Evolutionary conservation across 2,329 filamentous ascomycete genomes (phyloP).

Genomic region (Colletotrichum eleusines): DNA sequence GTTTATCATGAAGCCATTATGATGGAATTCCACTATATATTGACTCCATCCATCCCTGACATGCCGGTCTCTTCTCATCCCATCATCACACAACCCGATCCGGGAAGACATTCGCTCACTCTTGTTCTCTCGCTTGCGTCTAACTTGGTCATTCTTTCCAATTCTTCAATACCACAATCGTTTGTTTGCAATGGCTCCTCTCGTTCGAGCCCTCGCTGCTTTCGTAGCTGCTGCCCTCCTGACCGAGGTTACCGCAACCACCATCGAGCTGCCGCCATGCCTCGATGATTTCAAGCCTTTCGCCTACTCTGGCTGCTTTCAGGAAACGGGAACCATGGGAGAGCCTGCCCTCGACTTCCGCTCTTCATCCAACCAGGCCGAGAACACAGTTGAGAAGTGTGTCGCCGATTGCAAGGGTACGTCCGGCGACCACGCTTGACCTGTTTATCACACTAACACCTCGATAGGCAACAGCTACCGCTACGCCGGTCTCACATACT

Average conservation of each 20-base stretch:
- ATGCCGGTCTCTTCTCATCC: background rate
- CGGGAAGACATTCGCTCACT: slow-evolving; percentile 29
- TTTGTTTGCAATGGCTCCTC: slow-evolving; percentile 49
- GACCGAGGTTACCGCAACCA: slow-evolving; percentile 54
- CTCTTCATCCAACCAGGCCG: slow-evolving; percentile 51
- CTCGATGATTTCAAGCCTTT: slow-evolving; percentile 60
- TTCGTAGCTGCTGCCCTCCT: slow-evolving; percentile 55
- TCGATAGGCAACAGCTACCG: slow-evolving; percentile 59
- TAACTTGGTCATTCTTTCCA: slow-evolving; percentile 40
- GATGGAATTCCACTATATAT: slow-evolving; percentile 38
- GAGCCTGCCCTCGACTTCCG: slow-evolving; percentile 55
- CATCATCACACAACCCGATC: slow-evolving; percentile 33
- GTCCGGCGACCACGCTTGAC: slow-evolving; percentile 14
- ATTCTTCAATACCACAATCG: slow-evolving; percentile 33
- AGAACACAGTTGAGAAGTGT: slow-evolving; percentile 63
- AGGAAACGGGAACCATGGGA: slow-evolving; percentile 49
- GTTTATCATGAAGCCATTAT: slow-evolving; percentile 15
- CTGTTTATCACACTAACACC: background rate
- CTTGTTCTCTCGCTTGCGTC: slow-evolving; percentile 44
- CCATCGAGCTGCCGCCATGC: slow-evolving; percentile 60
- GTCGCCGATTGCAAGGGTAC: slow-evolving; percentile 62
- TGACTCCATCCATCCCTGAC: slow-evolving; percentile 20
- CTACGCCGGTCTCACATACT: slow-evolving; percentile 64
- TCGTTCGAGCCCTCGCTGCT: slow-evolving; percentile 50
- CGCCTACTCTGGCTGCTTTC: slow-evolving; percentile 62